Percentiles rank a stretch among this genome's conserved stretches.
phyloP scores from a whole-genome alignment of 1,139 yeast genomes.

The Eremothecium gossypii region DNA sequence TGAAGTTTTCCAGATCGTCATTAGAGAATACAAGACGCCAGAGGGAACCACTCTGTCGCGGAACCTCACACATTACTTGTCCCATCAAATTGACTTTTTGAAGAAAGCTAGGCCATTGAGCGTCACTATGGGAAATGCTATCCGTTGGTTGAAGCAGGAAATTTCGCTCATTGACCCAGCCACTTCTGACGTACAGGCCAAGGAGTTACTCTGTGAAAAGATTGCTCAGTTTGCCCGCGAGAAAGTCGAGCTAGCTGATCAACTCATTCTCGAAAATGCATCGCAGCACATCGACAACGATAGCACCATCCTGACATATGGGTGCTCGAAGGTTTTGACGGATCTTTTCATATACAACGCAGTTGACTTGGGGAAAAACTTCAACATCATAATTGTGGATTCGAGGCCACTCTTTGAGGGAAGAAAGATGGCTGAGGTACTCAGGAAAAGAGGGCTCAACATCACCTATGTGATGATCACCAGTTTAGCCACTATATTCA shows the following conservation, averaged over 20 bases:
- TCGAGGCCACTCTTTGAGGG: slow-evolving; percentile 97
- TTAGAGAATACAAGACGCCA: slow-evolving; percentile 76
- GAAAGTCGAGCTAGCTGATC: slow-evolving; percentile 74
- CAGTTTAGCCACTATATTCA: slow-evolving; percentile 71
- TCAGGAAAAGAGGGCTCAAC: slow-evolving; percentile 51
- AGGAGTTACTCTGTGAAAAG: slow-evolving; percentile 49
- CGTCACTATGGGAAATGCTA: slow-evolving; percentile 95
- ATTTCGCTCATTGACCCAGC: slow-evolving; percentile 52
- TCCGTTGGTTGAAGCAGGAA: slow-evolving; percentile 93
- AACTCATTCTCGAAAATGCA: slow-evolving; percentile 75
- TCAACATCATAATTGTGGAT: slow-evolving; percentile 81
- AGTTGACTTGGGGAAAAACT: slow-evolving; percentile 52
- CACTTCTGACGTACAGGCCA: slow-evolving; percentile 64
- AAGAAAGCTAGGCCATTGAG: slow-evolving; percentile 88
- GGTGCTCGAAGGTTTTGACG: slow-evolving; percentile 76
- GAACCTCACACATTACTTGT: slow-evolving; percentile 77
- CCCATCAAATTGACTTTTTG: slow-evolving; percentile 90
- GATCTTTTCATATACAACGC: slow-evolving; percentile 66
- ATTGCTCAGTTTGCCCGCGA: slow-evolving; percentile 81
- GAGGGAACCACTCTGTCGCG: slow-evolving; percentile 77
- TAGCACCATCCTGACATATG: slow-evolving; percentile 77
- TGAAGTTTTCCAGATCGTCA: slow-evolving; percentile 72
- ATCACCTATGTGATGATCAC: slow-evolving; percentile 71
- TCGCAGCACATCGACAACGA: slow-evolving; percentile 67
- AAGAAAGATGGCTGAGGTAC: slow-evolving; percentile 54